Conservation (phyloP, 2,329 filamentous ascomycete genomes). For the Aspergillus novofumigatus region DNA sequence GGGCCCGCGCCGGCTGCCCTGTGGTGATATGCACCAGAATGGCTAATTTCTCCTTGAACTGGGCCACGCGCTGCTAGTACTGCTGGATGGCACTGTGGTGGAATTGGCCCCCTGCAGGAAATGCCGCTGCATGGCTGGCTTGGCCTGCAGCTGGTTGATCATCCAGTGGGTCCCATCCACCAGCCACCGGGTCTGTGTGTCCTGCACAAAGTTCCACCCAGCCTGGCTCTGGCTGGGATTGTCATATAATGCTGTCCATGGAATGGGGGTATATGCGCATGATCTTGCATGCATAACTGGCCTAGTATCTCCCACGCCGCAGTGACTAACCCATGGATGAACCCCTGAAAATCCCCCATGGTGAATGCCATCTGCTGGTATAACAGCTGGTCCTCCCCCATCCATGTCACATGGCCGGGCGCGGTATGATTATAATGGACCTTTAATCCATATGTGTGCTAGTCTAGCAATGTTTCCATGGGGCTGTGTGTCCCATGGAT, state of each 20-base stretch:
- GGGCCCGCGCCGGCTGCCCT: background rate
- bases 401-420: conserved; percentile 1
- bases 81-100: background rate
- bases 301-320: background rate
- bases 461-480: background rate
- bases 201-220: conserved; percentile 4
- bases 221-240: background rate
- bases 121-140: background rate
- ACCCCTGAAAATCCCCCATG: conserved; percentile 3
- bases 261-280: background rate
- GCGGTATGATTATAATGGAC: conserved; percentile 5
- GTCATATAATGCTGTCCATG: conserved; percentile 1
- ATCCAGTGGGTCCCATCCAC: background rate
- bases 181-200: background rate
- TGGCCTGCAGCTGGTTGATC: background rate
- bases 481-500: background rate
- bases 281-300: background rate
- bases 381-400: background rate
- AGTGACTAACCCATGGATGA: background rate
- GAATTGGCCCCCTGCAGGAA: background rate
- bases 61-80: background rate
- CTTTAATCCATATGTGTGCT: conserved; percentile 4
- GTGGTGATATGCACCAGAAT: background rate
- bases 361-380: conserved; percentile 5
- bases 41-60: conserved; percentile 3